Conservation (phyloP, 352 stramenopile genomes). For the Phytophthora crassamura region DNA sequence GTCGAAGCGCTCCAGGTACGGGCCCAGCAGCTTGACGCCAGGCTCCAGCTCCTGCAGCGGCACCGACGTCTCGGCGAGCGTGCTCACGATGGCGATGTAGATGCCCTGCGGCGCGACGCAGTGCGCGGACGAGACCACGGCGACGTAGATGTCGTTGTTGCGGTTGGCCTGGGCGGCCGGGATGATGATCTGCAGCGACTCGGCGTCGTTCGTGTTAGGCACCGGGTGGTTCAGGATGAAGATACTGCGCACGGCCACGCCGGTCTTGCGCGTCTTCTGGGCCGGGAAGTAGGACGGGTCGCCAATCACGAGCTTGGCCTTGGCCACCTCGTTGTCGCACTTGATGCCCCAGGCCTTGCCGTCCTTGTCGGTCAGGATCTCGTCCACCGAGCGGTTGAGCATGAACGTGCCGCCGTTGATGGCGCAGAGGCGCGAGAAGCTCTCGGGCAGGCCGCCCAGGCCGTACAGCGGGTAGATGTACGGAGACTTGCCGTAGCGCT, state of each 20-base stretch:
- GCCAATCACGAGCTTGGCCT: slow-evolving; percentile 97
- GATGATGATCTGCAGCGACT: slow-evolving; percentile 99
- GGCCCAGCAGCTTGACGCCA: slow-evolving; percentile 95
- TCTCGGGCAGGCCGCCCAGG: slow-evolving; percentile 97
- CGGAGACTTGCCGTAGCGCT: slow-evolving; percentile 96
- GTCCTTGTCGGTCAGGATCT: slow-evolving; percentile 93
- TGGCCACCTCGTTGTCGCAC: slow-evolving; percentile 95
- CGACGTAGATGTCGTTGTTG: slow-evolving; percentile 99
- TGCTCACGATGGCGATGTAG: slow-evolving; percentile 99
- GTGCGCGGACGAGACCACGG: slow-evolving; percentile 94
- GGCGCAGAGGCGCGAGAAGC: slow-evolving; percentile 98
- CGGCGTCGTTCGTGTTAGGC: slow-evolving; percentile 96
- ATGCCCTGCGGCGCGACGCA: slow-evolving; percentile 96
- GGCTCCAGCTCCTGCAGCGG: slow-evolving; percentile 95
- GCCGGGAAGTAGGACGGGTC: slow-evolving; percentile 98
- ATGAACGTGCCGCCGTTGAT: slow-evolving; percentile 99
- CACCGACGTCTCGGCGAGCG: slow-evolving; percentile 96
- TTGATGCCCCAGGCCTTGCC: slow-evolving; percentile 95
- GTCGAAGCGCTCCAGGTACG: slow-evolving; percentile 98
- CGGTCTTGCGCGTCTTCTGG: slow-evolving; percentile 93
- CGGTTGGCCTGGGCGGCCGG: slow-evolving; percentile 95
- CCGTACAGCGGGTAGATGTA: slow-evolving; percentile 99
- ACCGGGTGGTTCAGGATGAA: slow-evolving; percentile 99
- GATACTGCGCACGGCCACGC: slow-evolving; percentile 98
- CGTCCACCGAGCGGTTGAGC: slow-evolving; percentile 97